These are phyloP conservation scores for Setaria viridis DNA, from an alignment of 202 grass and related monocot genomes.

Conservation along the genomic window DNA sequence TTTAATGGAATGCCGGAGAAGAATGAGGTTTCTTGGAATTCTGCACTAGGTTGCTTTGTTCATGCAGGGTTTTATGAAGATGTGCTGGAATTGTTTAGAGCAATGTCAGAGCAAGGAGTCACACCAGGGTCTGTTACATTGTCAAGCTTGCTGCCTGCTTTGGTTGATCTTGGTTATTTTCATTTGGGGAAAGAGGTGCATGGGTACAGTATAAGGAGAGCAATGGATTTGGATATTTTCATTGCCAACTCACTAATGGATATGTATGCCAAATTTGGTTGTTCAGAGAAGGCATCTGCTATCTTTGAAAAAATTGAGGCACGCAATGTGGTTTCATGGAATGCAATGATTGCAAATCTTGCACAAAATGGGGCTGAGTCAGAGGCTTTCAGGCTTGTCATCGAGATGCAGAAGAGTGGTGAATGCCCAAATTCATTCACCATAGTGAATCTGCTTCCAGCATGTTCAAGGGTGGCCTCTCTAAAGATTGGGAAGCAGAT, in stretches of 20 bases:
- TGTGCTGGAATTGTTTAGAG: constrained; percentile 57
- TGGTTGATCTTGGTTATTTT: constrained; percentile 75
- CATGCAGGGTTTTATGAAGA: constrained; percentile 53
- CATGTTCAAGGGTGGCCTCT: constrained; percentile 77
- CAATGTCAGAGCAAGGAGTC: constrained; percentile 52
- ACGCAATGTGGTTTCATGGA: constrained; percentile 80
- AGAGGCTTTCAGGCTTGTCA: constrained; percentile 61
- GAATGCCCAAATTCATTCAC: constrained; percentile 77
- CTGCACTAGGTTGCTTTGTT: constrained; percentile 71
- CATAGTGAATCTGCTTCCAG: constrained; percentile 77
- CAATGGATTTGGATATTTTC: constrained; percentile 72
- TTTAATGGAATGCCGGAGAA: constrained; percentile 61
- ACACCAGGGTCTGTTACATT: constrained; percentile 69
- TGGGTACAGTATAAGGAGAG: constrained; percentile 62
- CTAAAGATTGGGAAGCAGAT: constrained; percentile 79
- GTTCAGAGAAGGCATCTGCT: constrained; percentile 53
- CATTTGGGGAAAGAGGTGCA: constrained; percentile 69
- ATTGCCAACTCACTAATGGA: constrained; percentile 81
- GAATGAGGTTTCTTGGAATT: constrained; percentile 90
- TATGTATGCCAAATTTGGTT: constrained; percentile 92
- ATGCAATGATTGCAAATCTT: constrained; percentile 85
- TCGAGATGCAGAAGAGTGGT: constrained; percentile 68
- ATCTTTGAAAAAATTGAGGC: constrained; percentile 69
- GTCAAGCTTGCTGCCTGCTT: constrained; percentile 72
- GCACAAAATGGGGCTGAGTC: constrained; percentile 72